Base-by-base conservation (phyloP, 2,329 filamentous ascomycete species). In the Akanthomyces dipterigenus region DNA sequence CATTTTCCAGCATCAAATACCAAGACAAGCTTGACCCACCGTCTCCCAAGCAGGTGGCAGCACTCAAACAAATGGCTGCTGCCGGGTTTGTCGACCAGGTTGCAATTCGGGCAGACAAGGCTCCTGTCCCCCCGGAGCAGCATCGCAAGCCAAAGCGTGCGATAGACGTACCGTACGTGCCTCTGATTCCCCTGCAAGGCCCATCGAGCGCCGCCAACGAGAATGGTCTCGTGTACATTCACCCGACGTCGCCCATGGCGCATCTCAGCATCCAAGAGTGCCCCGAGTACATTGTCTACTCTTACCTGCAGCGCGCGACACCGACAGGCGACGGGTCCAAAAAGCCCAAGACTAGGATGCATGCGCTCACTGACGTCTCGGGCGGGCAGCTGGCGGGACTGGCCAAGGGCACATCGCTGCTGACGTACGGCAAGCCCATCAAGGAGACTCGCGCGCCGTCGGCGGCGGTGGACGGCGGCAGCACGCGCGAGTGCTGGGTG, bases 11-110 rank as follows among this genome's bases (percentile, higher is more conserved):
- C 77, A 82, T 78, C 38, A 76, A 77, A 59, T 82, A 82, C 65
- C 73, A 80, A 60, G 83, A 86, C 34, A 81, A 80, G 67, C 77
- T 88, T 3, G 78, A 82, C 53, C 78, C 80, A 0, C 86, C 86
- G 0, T 83, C 84, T 0, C 77, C 86, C 7, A 88, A 87, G 66
- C 88, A 92, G 70, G 78, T 96, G 31, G 87, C 87, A 51, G 86
- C 91, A 1, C 79, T 99, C 31, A 96, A 96, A 73, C 91, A 97
- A 71, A 96, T 98, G 76, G 87, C 91, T 24, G 91, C 93, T 0
- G 89, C 91, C 0, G 95, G 93, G 1, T 98, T 97, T 76, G 86
- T 98, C 69, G 95, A 99, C 74, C 90, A 97, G 67, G 84, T 99
- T 45, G 95, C 95, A 50, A 92, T 98, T 67, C 90, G 95, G 63